Evolutionary conservation across 2,329 filamentous ascomycete genomes (phyloP).

Genomic region (Hawksworthiomyces lignivorus): DNA sequence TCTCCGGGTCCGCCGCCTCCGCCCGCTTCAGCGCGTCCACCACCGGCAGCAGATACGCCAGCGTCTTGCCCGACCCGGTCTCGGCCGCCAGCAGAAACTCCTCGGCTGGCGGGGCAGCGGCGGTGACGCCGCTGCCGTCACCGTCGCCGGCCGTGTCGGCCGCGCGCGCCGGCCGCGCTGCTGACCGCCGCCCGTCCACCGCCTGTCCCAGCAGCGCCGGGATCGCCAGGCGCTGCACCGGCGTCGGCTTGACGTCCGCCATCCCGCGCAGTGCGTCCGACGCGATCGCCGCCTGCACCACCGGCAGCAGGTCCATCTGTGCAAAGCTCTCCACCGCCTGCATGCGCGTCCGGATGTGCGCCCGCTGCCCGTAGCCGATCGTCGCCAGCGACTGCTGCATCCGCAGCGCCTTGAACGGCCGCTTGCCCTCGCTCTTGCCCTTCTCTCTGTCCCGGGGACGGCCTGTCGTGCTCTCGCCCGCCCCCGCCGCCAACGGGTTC

Average conservation of each 20-base stretch:
- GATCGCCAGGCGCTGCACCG: constrained; percentile 83
- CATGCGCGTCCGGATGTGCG: constrained; percentile 46
- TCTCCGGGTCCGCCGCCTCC: constrained; percentile 52
- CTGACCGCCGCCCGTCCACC: constrained; percentile 23
- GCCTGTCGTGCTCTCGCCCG: constrained; percentile 10
- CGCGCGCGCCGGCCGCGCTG: too few species aligned
- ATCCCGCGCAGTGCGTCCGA: constrained; percentile 69
- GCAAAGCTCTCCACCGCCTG: constrained; percentile 70
- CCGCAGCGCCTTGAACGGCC: constrained; percentile 71
- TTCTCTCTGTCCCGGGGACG: constrained; percentile 11
- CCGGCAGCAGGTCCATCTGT: constrained; percentile 67
- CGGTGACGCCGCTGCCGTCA: too few species aligned
- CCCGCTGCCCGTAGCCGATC: constrained; percentile 64
- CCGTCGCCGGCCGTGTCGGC: too few species aligned
- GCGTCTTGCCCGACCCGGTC: constrained; percentile 93
- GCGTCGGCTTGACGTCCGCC: constrained; percentile 71
- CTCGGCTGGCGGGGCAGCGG: too few species aligned
- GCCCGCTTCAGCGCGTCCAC: constrained; percentile 78
- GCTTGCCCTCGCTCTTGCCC: constrained; percentile 20
- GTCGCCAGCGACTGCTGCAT: constrained; percentile 79
- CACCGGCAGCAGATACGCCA: constrained; percentile 81
- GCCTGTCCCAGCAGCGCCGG: constrained; percentile 64
- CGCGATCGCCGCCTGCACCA: constrained; percentile 61
- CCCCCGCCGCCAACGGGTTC: constrained; percentile 13
- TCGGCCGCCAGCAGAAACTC: constrained; percentile 85